Evolutionary conservation across 2,329 filamentous ascomycete species (phyloP).

Genomic region (Chaetothyriales sp.): DNA sequence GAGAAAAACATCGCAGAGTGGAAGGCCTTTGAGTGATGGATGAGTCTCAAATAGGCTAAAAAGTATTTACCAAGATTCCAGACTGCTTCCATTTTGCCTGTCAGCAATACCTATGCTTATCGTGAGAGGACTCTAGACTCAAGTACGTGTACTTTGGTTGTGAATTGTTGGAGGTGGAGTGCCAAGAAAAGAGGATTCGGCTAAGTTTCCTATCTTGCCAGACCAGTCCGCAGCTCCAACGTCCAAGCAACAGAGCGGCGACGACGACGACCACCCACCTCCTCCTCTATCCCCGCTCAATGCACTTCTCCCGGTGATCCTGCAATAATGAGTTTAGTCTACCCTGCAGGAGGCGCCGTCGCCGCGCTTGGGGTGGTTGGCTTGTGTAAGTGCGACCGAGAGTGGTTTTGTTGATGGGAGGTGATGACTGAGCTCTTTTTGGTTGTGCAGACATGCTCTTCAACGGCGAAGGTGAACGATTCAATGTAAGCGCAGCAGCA

Average conservation of each 20-base stretch:
- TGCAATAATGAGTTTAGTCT: conserved; percentile 51
- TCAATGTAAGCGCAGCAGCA: conserved; percentile 52
- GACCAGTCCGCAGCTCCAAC: background rate
- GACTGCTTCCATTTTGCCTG: background rate
- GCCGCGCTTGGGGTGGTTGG: conserved; percentile 58
- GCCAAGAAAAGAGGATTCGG: background rate
- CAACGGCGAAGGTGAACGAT: conserved; percentile 84
- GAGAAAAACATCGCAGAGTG: conserved; percentile 36
- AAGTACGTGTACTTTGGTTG: no score
- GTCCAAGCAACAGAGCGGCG: background rate
- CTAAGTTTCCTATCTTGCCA: background rate
- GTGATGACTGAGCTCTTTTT: conserved; percentile 3
- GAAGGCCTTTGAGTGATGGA: conserved; percentile 35
- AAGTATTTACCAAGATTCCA: background rate
- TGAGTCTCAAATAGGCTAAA: background rate
- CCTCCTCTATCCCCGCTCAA: background rate
- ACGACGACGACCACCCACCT: background rate
- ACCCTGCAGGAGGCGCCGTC: conserved; percentile 53
- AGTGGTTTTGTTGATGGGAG: conserved; percentile 1
- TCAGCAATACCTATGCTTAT: background rate
- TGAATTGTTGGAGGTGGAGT: background rate
- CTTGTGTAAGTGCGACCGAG: conserved; percentile 48
- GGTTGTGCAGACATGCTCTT: conserved; percentile 78
- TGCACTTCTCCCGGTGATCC: background rate
- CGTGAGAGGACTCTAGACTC: no score